Conservation (phyloP, 352 stramenopile species). For the Globisporangium cederbergense region DNA sequence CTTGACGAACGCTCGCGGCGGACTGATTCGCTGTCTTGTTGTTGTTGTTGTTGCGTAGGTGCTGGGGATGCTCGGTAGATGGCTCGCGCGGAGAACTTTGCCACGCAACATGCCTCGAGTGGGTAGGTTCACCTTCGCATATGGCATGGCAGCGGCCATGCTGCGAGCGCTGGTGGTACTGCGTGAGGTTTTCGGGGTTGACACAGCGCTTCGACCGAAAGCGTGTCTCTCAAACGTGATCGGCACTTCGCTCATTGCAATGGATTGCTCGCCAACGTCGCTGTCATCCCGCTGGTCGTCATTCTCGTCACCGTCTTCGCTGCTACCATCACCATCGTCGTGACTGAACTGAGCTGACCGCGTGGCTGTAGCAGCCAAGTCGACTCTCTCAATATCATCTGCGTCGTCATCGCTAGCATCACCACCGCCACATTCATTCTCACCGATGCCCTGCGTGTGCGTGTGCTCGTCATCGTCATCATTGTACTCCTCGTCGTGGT, state of each 20-base stretch:
- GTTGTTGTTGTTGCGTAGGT: neutral
- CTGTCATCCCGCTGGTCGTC: slow-evolving; percentile 10
- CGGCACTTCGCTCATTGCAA: slow-evolving; percentile 42
- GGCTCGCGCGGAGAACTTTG: slow-evolving; percentile 37
- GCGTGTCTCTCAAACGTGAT: slow-evolving; percentile 28
- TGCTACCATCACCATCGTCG: neutral
- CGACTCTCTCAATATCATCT: neutral
- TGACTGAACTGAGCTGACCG: neutral
- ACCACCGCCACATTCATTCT: neutral
- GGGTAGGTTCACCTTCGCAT: slow-evolving; percentile 11
- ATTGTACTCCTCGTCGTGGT: slow-evolving; percentile 12
- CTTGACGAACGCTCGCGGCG: slow-evolving; percentile 38
- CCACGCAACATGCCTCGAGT: slow-evolving; percentile 40
- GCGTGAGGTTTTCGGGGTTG: neutral
- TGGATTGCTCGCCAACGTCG: slow-evolving; percentile 31
- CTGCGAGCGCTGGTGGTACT: neutral
- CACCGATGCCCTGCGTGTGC: neutral
- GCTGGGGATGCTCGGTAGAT: slow-evolving; percentile 21
- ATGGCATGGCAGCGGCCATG: too few species aligned
- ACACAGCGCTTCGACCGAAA: neutral
- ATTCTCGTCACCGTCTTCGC: neutral
- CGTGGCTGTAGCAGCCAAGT: neutral
- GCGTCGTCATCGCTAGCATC: slow-evolving; percentile 4
- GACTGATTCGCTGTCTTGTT: neutral
- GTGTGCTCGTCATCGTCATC: slow-evolving; percentile 7